Evolutionary conservation across 352 stramenopile species (phyloP), one percentile per base, ranked within the genome.

Genomic region (Phytophthora vignae): DNA sequence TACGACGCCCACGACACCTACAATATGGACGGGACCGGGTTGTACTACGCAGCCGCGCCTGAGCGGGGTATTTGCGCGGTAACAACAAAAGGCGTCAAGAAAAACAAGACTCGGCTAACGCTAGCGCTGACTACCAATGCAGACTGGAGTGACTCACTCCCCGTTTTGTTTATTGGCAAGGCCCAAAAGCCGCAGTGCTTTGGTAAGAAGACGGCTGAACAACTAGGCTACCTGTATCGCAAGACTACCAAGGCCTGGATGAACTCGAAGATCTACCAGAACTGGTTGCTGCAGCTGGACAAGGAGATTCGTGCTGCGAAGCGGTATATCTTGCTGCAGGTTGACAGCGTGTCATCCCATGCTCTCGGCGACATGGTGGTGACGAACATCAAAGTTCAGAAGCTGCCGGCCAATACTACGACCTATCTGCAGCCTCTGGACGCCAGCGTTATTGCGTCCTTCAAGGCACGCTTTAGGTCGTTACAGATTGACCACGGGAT

Each of bases 171-270:
- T n/a, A n/a, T n/a, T n/a, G n/a, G n/a, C n/a, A n/a, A n/a, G n/a
- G n/a, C n/a, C n/a, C n/a, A n/a, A n/a, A n/a, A n/a, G n/a, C 36
- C 63, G 3, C 40, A 40, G 15, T 70, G 63, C 31, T 70, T 70
- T 38, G n/a, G n/a, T 6, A 59, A n/a, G n/a, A n/a, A n/a, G n/a
- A n/a, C n/a, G n/a, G n/a, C n/a, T n/a, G n/a, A n/a, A n/a, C n/a
- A n/a, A n/a, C n/a, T n/a, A n/a, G n/a, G n/a, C n/a, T n/a, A n/a
- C n/a, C n/a, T n/a, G n/a, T n/a, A n/a, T n/a, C n/a, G n/a, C n/a
- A n/a, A n/a, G n/a, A n/a, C n/a, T n/a, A n/a, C n/a, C n/a, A n/a
- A n/a, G n/a, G n/a, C n/a, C n/a, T n/a, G n/a, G n/a, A n/a, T n/a
- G n/a, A n/a, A n/a, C n/a, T n/a, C n/a, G n/a, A n/a, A n/a, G n/a